Base-by-base conservation (phyloP, 1,284 basidiomycete species). In the Stereum hirsutum region DNA sequence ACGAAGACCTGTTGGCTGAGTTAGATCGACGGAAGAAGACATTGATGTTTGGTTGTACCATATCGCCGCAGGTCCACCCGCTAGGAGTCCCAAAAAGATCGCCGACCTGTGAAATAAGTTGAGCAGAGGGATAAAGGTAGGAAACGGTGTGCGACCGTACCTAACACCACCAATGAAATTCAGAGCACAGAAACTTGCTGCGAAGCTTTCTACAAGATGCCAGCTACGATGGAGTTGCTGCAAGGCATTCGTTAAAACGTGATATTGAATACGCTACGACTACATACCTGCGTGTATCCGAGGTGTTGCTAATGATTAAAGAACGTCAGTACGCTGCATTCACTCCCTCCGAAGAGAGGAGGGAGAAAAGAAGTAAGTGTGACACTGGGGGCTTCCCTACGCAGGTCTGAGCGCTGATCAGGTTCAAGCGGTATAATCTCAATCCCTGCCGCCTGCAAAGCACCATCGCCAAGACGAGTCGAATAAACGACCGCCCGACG, bases 381-480 rank as follows among this genome's bases (percentile, higher is more conserved):
- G 73, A 83, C 75, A 75, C 72, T 72, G 75, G 70, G 73, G 83
- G 81, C 83, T 88, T 89, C 87, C 87, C 87, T 89, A 86, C 87
- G 88, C 89, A 89, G 85, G 86, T 88, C 72, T 89, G 76, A 87
- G 78, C 83, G 75, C 87, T 89, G 84, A 75, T 87, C 89, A 90
- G 85, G 88, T 90, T 89, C 85, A 66, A 78, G 81, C 88, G 88
- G 88, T 91, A 77, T 89, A 50, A 84, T 91, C 89, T 91, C 88
- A 91, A 89, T 66, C 83, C 74, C 64, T 62, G 65, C 53, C 53
- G 49, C 47, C 44, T 45, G 27, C 20, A 53, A 42, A 50, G 49
- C 47, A 52, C 46, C 53, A 54, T 56, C 53, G n/a, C 17, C 25
- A 35, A 23, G 2, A 34, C 36, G 23, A 39, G 47, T 28, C 25